Base-by-base conservation (phyloP, 768 basidiomycete species). In the Crepidotus variabilis region DNA sequence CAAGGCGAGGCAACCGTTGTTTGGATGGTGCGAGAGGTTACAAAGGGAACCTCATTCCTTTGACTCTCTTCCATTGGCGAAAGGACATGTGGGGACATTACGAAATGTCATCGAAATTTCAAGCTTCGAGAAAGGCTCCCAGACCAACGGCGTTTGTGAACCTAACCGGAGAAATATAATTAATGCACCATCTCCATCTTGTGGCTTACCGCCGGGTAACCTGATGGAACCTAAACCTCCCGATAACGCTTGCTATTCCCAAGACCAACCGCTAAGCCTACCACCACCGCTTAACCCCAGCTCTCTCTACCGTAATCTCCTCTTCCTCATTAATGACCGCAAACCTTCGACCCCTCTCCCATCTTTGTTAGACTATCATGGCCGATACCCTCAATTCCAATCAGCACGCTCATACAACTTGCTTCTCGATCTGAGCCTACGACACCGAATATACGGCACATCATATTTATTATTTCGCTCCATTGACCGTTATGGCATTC, bases 281-380 rank as follows among this genome's bases (percentile, higher is more conserved):
- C 62, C 54, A 46, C 7, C 57, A 70, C 59, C 74, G 64, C 11
- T 52, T 61, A 39, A 73, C 75, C 47, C 68, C 59, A 36, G 71
- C 69, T 28, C 71, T 0, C 66, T 85, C 0, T 76, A 77, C 59
- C 69, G 65, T 33, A 80, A 78, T 60, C 68, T 84, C 48, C 61
- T 79, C 24, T 69, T 67, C 58, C 69, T 78, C 35, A 54, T 75
- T 34, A 68, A 66, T 21, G 60, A 62, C n/a, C 67, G 62, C 7
- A 65, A 64, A 24, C 72, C 68, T 23, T 46, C 59, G 13, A 68
- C 72, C 16, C 62, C 65, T 46, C 67, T 78, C 39, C 67, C 74
- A 2, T 66, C 63, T 7, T 60, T 84, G n/a, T 51, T 83, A n/a
- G 74, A 78, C 52, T 84, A 80, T 61, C 82, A 86, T 63, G 69